Percentiles rank a stretch among this genome's conserved stretches.
phyloP scores from a whole-genome alignment of 2,329 filamentous ascomycete genomes.

The Cytospora schulzeri region DNA sequence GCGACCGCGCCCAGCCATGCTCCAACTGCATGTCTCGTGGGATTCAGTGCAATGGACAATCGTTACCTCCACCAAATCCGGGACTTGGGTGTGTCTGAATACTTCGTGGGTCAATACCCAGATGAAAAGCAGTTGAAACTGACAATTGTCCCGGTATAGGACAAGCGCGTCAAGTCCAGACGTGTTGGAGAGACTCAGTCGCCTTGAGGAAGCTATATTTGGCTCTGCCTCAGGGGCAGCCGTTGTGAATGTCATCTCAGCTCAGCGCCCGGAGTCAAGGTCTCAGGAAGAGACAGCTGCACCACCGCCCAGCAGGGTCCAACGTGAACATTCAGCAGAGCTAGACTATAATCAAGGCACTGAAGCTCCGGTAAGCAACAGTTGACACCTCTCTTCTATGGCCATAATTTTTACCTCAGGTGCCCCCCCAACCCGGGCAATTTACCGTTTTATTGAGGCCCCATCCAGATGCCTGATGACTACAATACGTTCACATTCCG shows the following conservation, averaged over 20 bases:
- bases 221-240: not conserved
- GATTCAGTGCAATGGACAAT: constrained; percentile 32
- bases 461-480: constrained; percentile 11
- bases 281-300: not conserved
- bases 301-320: not conserved
- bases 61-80: not conserved
- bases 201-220: constrained; percentile 36
- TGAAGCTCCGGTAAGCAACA: constrained; percentile 14
- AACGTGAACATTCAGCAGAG: constrained; percentile 12
- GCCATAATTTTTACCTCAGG: no score
- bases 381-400: not conserved
- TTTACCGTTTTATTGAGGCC: not conserved
- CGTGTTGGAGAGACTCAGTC: constrained; percentile 33
- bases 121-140: not conserved
- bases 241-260: not conserved
- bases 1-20: constrained; percentile 36
- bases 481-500: constrained; percentile 20
- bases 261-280: not conserved
- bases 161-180: constrained; percentile 5
- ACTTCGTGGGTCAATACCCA: not conserved
- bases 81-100: not conserved
- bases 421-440: no score
- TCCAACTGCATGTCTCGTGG: constrained; percentile 35
- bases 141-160: not conserved
- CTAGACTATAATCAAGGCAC: constrained; percentile 18